Percentiles rank a stretch among this genome's conserved stretches.
phyloP scores from a whole-genome alignment of 805 yeast genomes.

The Candida fluviatilis region DNA sequence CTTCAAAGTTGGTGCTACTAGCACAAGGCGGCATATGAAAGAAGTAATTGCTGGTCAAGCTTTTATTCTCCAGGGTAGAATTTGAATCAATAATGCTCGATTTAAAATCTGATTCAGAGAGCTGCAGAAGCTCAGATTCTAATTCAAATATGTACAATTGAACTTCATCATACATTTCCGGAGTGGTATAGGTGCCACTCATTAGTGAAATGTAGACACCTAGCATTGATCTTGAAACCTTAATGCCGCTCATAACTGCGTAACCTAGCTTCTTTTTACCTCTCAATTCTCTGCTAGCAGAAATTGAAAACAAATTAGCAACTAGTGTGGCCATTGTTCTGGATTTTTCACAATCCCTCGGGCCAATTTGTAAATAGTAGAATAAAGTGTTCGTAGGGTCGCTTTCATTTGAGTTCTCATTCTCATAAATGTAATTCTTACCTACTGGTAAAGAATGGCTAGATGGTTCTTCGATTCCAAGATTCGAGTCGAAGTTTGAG shows the following conservation, averaged over 20 bases:
- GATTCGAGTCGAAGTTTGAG: slow-evolving; percentile 1
- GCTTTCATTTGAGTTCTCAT: slow-evolving; percentile 25
- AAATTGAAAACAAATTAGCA: slow-evolving; percentile 42
- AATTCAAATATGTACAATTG: slow-evolving; percentile 44
- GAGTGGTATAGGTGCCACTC: slow-evolving; percentile 45
- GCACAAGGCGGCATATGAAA: slow-evolving; percentile 21
- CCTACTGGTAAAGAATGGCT: slow-evolving; percentile 24
- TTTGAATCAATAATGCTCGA: slow-evolving; percentile 30
- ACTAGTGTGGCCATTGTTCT: slow-evolving; percentile 44
- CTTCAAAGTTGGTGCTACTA: slow-evolving; percentile 22
- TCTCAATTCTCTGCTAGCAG: slow-evolving; percentile 46
- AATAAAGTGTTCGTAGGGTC: slow-evolving; percentile 53
- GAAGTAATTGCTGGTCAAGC: slow-evolving; percentile 15
- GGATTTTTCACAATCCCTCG: slow-evolving; percentile 27
- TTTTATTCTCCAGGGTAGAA: slow-evolving; percentile 4
- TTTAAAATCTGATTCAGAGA: slow-evolving; percentile 34
- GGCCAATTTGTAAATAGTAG: slow-evolving; percentile 56
- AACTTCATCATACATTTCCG: slow-evolving; percentile 39
- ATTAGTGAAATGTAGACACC: slow-evolving; percentile 59
- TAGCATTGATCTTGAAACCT: slow-evolving; percentile 46
- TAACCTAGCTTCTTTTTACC: slow-evolving; percentile 60
- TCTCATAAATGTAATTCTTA: slow-evolving; percentile 21
- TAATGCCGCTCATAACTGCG: slow-evolving; percentile 52
- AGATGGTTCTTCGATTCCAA: slow-evolving; percentile 21
- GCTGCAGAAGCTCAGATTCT: slow-evolving; percentile 24